Evolutionary conservation across 1,284 basidiomycete species (phyloP), one percentile per base, ranked within the genome.

Genomic region (Ustilago hordei): DNA sequence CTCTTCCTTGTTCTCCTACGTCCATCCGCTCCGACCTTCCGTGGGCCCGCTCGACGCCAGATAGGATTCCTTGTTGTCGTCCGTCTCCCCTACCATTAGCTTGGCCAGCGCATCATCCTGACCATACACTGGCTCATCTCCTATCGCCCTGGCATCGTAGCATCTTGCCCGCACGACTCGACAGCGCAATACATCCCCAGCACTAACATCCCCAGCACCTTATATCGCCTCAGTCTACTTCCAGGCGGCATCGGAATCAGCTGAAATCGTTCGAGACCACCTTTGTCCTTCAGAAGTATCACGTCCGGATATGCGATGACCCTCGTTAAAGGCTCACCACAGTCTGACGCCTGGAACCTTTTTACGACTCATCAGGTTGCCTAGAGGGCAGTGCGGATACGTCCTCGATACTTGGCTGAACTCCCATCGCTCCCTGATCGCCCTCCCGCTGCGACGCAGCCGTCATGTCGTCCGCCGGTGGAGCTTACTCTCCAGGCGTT

Each of bases 401-500:
- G 13, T 45, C 19, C 1, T 19, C 43, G 43, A 45, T 11, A 15
- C 43, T 17, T 15, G n/a, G n/a, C 43, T 19, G 19, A 19, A 2
- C 23, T 45, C 43, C 17, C n/a, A 8, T 8, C n/a, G 8, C 23
- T 1, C 43, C 3, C 23, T n/a, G 11, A 45, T 19, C n/a, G 19
- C 43, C 19, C 19, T 45, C 19, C 43, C 43, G 19, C 55, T 12
- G 55, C 28, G 28, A 31, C 43, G 34, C 43, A 48, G 23, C 41
- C 58, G 60, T 38, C 56, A 75, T 75, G 72, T 75, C 57, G 15
- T 59, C 57, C 3, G 57, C 32, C 32, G 57, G 43, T 23, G 61
- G 43, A n/a, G 67, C 73, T 58, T 71, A 69, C n/a, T 76, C 74
- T 19, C 74, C 74, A 8, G 74, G 74, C 43, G 47, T 63, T 12